Conservation (phyloP, 2,329 filamentous ascomycete species). For the Ophiocordyceps australis region DNA sequence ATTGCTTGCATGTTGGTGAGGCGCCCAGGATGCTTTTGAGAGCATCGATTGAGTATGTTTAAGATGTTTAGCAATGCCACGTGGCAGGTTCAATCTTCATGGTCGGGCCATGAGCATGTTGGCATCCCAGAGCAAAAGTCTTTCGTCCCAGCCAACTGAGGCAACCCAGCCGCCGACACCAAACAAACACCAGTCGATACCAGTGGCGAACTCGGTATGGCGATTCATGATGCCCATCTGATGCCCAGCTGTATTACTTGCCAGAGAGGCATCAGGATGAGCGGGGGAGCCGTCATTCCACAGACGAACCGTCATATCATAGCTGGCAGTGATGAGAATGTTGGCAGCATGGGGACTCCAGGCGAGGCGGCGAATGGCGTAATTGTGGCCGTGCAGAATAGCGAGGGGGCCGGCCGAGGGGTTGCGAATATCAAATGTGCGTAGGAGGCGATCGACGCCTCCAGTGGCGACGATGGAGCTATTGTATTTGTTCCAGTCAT, state of each 20-base stretch:
- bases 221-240: slow-evolving; percentile 77
- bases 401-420: slow-evolving; percentile 54
- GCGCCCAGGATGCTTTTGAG: too few species aligned
- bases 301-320: slow-evolving; percentile 92
- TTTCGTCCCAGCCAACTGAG: slow-evolving; percentile 87
- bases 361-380: slow-evolving; percentile 67
- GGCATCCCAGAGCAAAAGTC: slow-evolving; percentile 83
- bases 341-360: slow-evolving; percentile 94
- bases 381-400: slow-evolving; percentile 70
- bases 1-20: too few species aligned
- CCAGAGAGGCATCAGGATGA: slow-evolving; percentile 15
- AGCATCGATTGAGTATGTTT: too few species aligned
- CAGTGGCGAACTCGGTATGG: slow-evolving; percentile 92
- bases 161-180: slow-evolving; percentile 92
- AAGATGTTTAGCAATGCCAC: too few species aligned
- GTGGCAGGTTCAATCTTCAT: too few species aligned
- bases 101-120: slow-evolving; percentile 26
- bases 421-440: slow-evolving; percentile 79
- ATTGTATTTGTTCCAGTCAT: slow-evolving; percentile 98
- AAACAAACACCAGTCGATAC: slow-evolving; percentile 96
- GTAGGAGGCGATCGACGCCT: slow-evolving; percentile 72
- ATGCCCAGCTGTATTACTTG: slow-evolving; percentile 32
- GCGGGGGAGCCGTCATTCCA: slow-evolving; percentile 67
- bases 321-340: slow-evolving; percentile 73
- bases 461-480: slow-evolving; percentile 70